Evolutionary conservation across 2,329 filamentous ascomycete species (phyloP).

Genomic region (Plenodomus lindquistii): DNA sequence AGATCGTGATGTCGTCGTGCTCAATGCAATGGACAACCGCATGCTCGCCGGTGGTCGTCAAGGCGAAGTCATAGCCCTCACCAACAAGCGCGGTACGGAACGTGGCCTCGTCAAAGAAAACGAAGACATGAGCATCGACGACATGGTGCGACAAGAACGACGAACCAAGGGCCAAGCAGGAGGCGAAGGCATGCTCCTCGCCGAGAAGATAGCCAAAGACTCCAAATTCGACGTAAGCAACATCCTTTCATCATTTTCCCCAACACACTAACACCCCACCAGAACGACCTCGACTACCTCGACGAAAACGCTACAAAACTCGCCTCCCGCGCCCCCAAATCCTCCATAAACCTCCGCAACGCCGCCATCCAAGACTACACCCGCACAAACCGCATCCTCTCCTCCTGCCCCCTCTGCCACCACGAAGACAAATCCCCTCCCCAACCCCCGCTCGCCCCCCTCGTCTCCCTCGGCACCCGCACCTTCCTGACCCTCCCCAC

Average conservation of each 20-base stretch:
- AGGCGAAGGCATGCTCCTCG: conserved; percentile 79
- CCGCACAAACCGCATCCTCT: conserved; percentile 82
- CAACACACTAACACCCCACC: conserved; percentile 11
- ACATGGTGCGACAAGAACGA: conserved; percentile 95
- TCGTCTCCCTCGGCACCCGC: conserved; percentile 83
- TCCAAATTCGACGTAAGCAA: conserved; percentile 72
- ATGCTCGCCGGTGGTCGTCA: conserved; percentile 78
- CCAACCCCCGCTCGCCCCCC: conserved; percentile 73
- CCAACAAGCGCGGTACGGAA: conserved; percentile 80
- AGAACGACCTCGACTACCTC: conserved; percentile 91
- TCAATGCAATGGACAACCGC: conserved; percentile 86
- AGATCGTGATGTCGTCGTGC: conserved; percentile 72
- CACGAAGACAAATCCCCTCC: conserved; percentile 79
- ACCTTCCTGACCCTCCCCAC: conserved; percentile 88
- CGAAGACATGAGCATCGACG: conserved; percentile 92
- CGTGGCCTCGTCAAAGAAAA: conserved; percentile 86
- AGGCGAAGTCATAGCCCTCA: conserved; percentile 75
- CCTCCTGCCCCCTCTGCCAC: conserved; percentile 87
- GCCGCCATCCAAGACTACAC: conserved; percentile 86
- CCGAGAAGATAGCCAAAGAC: conserved; percentile 93
- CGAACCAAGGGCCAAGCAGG: conserved; percentile 77
- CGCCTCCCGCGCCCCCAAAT: conserved; percentile 83
- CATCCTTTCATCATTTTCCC: neutral
- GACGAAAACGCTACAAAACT: conserved; percentile 94
- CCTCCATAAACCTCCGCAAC: conserved; percentile 84